Evolutionary conservation across 257 asterid genomes (phyloP).

Genomic region (Handroanthus guayacan): DNA sequence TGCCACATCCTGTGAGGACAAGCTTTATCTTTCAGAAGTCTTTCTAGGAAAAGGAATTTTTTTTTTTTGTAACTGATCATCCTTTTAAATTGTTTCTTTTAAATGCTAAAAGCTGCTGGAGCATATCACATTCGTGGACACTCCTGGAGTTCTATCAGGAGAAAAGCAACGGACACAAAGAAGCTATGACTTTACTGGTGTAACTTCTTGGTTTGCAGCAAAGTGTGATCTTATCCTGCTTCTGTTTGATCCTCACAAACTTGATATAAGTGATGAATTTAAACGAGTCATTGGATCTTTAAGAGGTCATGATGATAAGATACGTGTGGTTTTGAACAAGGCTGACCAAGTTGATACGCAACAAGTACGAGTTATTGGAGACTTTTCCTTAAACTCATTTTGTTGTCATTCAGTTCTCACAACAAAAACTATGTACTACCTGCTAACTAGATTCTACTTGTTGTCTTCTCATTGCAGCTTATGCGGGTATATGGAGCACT

Average conservation of each 20-base stretch:
- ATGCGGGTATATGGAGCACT: conserved; percentile 98
- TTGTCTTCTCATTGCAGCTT: conserved; percentile 60
- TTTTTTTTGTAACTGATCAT: neutral
- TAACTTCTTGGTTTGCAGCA: conserved; percentile 96
- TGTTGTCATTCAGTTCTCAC: conserved; percentile 5
- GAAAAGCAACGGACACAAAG: conserved; percentile 97
- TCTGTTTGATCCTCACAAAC: conserved; percentile 96
- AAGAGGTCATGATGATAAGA: conserved; percentile 96
- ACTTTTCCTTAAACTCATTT: conserved; percentile 19
- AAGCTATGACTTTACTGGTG: conserved; percentile 97
- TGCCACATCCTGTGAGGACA: conserved; percentile 94
- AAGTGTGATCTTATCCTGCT: conserved; percentile 92
- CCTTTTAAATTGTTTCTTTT: conserved; percentile 26
- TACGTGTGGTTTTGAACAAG: conserved; percentile 95
- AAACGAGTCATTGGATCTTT: conserved; percentile 90
- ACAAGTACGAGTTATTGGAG: conserved; percentile 54
- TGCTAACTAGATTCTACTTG: conserved; percentile 22
- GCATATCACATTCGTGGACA: conserved; percentile 93
- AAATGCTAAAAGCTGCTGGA: conserved; percentile 75
- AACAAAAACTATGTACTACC: neutral
- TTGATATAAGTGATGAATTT: conserved; percentile 95
- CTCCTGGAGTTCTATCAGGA: conserved; percentile 97
- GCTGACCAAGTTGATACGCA: conserved; percentile 98
- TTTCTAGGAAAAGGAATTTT: conserved; percentile 12
- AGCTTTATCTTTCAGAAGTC: conserved; percentile 12